phyloP scores from a whole-genome alignment of 2,329 filamentous ascomycete genomes.

The Daldinia sp. region DNA sequence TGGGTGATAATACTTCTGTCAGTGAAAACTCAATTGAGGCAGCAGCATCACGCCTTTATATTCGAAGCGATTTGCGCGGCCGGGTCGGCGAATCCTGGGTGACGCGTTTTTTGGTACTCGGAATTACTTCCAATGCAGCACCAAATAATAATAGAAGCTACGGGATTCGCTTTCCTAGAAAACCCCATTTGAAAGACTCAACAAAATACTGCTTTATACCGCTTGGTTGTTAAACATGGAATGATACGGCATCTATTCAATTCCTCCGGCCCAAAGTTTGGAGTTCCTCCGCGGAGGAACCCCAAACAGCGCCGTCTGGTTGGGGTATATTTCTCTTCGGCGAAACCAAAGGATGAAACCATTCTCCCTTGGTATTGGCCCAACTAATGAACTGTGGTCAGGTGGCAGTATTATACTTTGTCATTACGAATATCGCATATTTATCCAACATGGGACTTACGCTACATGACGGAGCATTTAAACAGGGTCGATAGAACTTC shows the following conservation, averaged over 20 bases:
- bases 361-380: background rate
- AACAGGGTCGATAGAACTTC: too few species aligned
- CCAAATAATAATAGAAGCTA: background rate
- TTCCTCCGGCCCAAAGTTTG: slow-evolving; percentile 6
- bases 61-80: background rate
- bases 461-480: too few species aligned
- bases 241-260: background rate
- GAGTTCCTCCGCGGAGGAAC: slow-evolving; percentile 39
- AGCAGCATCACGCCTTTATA: background rate
- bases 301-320: background rate
- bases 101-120: background rate
- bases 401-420: too few species aligned
- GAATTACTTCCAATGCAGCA: background rate
- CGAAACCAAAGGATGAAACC: background rate
- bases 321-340: background rate
- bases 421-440: too few species aligned
- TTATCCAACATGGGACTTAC: too few species aligned
- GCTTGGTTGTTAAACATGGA: background rate
- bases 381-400: too few species aligned
- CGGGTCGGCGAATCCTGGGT: background rate
- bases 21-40: background rate
- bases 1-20: too few species aligned
- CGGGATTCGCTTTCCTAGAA: background rate
- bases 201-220: background rate
- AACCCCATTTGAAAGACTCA: too few species aligned